Conservation (phyloP, 169 alveolate species). For the Plasmodium vivax region DNA sequence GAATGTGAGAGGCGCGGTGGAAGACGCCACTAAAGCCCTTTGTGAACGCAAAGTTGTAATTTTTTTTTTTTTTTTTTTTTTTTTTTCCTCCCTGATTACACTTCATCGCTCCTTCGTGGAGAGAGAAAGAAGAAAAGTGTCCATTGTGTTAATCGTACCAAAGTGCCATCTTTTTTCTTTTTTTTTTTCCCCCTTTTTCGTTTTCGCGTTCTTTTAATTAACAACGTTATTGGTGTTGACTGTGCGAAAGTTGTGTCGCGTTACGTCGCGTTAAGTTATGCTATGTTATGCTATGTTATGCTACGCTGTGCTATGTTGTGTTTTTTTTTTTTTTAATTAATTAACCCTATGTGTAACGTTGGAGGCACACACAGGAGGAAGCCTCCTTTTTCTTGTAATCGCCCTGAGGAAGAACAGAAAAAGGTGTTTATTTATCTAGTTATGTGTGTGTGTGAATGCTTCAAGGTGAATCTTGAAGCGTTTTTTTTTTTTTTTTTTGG, state of each 20-base stretch:
- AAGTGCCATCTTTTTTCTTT: background rate
- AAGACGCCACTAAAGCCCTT: background rate
- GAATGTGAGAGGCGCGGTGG: too few relatives aligned
- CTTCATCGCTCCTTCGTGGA: background rate
- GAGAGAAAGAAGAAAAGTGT: background rate
- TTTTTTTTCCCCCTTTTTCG: background rate
- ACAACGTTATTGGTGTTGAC: background rate
- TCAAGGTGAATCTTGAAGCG: background rate
- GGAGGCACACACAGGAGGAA: background rate
- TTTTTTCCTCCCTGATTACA: background rate
- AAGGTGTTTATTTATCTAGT: background rate
- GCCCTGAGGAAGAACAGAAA: background rate
- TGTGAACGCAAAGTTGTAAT: background rate
- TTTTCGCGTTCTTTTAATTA: background rate
- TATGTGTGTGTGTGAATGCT: background rate
- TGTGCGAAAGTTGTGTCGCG: background rate
- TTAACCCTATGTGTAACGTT: conserved; percentile 10
- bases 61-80: background rate
- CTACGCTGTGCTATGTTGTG: too few relatives aligned
- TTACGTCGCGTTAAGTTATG: too few relatives aligned
- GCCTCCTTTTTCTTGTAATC: background rate
- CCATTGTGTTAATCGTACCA: background rate
- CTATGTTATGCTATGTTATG: too few relatives aligned
- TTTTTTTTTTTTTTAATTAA: conserved; percentile 16
- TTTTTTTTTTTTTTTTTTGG: background rate